Percentiles rank a stretch among this genome's conserved stretches.
Evolutionary conservation across 148 eudicot species (phyloP).

Genomic region (Nyssa sinensis): DNA sequence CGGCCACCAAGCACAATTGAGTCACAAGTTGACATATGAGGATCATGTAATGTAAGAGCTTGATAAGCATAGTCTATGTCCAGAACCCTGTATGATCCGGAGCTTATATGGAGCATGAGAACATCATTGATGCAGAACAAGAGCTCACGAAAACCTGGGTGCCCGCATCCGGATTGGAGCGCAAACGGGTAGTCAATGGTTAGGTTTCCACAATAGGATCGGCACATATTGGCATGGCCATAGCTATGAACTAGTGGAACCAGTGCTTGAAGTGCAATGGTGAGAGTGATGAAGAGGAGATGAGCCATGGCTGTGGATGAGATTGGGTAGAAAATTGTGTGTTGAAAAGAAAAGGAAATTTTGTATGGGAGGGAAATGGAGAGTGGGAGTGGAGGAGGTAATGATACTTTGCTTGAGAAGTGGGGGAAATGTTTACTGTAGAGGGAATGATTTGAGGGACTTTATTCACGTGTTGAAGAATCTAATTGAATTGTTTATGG

Average conservation of each 20-base stretch:
- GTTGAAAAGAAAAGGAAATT: no score
- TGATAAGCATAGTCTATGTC: conserved; percentile 84
- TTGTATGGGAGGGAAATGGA: no score
- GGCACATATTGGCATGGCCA: conserved; percentile 45
- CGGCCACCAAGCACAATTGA: conserved; percentile 55
- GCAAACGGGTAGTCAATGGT: conserved; percentile 80
- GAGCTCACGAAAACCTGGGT: conserved; percentile 74
- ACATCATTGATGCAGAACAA: conserved; percentile 82
- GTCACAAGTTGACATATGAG: conserved; percentile 79
- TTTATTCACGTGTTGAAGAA: conserved; percentile 32
- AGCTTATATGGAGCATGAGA: conserved; percentile 77
- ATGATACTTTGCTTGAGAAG: conserved; percentile 38
- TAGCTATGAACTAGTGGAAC: conserved; percentile 25
- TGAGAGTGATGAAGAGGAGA: conserved; percentile 13
- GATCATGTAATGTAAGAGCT: conserved; percentile 73
- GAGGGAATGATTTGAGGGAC: conserved; percentile 11
- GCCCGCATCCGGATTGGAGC: conserved; percentile 76
- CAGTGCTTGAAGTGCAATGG: background rate
- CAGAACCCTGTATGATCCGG: conserved; percentile 83
- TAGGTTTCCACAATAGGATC: conserved; percentile 77
- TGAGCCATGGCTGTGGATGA: conserved; percentile 16
- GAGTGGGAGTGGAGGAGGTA: background rate
- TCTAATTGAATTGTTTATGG: conserved; percentile 35
- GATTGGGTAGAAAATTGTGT: conserved; percentile 14
- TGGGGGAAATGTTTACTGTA: background rate